Evolutionary conservation across 2,329 filamentous ascomycete genomes (phyloP).

Genomic region (Cercospora citrullina): DNA sequence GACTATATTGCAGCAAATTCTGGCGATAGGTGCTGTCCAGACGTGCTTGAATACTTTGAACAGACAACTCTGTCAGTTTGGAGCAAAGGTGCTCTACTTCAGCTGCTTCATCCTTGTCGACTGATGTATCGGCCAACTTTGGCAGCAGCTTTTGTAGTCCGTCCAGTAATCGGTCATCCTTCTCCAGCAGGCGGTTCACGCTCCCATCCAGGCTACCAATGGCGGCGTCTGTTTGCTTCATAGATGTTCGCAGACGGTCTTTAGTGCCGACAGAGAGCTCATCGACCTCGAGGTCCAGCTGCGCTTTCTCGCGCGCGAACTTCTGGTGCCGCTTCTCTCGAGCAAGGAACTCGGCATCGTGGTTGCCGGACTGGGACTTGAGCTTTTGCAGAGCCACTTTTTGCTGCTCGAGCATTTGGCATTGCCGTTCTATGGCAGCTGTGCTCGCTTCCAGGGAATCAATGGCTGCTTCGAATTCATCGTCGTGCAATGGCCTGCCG

Average conservation of each 20-base stretch:
- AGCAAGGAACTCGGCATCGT: conserved; percentile 1
- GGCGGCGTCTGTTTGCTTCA: conserved; percentile 53
- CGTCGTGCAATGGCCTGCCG: conserved; percentile 55
- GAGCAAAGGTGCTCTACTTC: conserved; percentile 58
- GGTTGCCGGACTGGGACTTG: conserved; percentile 44
- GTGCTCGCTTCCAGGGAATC: conserved; percentile 66
- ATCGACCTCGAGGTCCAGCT: conserved; percentile 43
- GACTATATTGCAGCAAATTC: conserved; percentile 12
- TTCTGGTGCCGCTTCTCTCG: conserved; percentile 25
- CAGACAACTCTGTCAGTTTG: conserved; percentile 44
- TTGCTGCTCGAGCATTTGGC: conserved; percentile 61
- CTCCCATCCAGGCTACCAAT: conserved; percentile 51
- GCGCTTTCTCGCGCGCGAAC: conserved; percentile 43
- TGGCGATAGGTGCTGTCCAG: conserved; percentile 54
- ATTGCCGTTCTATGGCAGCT: conserved; percentile 63
- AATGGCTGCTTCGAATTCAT: conserved; percentile 62
- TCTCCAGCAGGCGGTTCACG: conserved; percentile 50
- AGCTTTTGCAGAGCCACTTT: conserved; percentile 60
- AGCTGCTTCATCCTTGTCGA: conserved; percentile 50
- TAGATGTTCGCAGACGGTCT: conserved; percentile 41
- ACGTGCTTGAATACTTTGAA: conserved; percentile 45
- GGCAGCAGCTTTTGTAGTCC: conserved; percentile 66
- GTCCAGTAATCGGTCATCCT: conserved; percentile 64
- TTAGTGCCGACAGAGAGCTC: conserved; percentile 35
- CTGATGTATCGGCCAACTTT: conserved; percentile 54